phyloP scores from a whole-genome alignment of 2,329 filamentous ascomycete species.

The Colletotrichum abscissum region DNA sequence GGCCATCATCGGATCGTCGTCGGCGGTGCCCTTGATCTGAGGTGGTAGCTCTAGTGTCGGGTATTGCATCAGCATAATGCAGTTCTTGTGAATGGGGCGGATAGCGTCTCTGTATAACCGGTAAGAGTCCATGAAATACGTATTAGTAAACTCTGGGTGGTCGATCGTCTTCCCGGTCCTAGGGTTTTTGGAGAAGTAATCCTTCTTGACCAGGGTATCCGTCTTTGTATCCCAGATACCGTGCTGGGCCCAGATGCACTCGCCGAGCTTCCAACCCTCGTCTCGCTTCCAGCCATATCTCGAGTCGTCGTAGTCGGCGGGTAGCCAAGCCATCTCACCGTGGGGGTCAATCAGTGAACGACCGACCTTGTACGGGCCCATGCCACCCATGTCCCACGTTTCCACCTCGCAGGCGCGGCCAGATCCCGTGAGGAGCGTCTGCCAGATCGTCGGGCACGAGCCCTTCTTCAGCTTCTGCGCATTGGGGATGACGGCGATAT shows the following conservation, averaged over 20 bases:
- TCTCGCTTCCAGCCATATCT: conserved; percentile 93
- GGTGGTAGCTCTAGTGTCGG: conserved; percentile 94
- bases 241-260: conserved; percentile 97
- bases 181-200: conserved; percentile 89
- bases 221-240: conserved; percentile 90
- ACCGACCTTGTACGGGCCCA: conserved; percentile 92
- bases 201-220: conserved; percentile 81
- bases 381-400: conserved; percentile 91
- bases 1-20: conserved; percentile 90
- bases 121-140: conserved; percentile 90
- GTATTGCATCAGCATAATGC: conserved; percentile 91
- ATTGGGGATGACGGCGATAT: conserved; percentile 83
- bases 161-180: conserved; percentile 78
- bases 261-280: conserved; percentile 88
- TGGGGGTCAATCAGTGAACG: conserved; percentile 86
- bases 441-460: conserved; percentile 93
- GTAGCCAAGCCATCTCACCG: conserved; percentile 86
- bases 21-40: conserved; percentile 83
- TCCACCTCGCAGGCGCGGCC: conserved; percentile 91
- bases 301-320: conserved; percentile 83
- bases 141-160: conserved; percentile 89
- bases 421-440: conserved; percentile 91
- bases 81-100: conserved; percentile 79
- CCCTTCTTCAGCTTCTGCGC: conserved; percentile 94
- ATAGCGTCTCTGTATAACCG: conserved; percentile 81